Evolutionary conservation across 139 green algal species (phyloP).

Genomic region (Dunaliella sp.): DNA sequence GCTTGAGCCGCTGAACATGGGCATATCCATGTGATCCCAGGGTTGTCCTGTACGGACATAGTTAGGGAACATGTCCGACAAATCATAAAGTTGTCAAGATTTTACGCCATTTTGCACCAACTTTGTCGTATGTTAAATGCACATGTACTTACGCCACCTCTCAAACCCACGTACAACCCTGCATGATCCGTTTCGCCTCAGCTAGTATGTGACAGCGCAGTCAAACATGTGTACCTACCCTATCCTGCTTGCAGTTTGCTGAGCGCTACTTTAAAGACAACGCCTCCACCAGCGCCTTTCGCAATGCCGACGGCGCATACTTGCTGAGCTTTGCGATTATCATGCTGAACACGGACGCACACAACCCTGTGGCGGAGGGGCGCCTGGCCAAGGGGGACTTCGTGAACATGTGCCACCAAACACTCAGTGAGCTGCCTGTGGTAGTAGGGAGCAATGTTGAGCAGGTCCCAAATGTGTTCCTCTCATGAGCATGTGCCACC

Average conservation of each 20-base stretch:
- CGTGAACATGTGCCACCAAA: constrained; percentile 71
- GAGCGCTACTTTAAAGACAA: constrained; percentile 44
- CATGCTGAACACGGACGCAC: constrained; percentile 96
- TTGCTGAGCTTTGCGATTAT: constrained; percentile 88
- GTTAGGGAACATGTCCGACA: no score
- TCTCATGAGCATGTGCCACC: constrained; percentile 81
- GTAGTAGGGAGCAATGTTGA: not conserved
- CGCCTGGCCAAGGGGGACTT: constrained; percentile 74
- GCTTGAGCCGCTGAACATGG: no score
- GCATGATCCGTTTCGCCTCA: no score
- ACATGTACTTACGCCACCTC: no score
- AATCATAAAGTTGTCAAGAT: no score
- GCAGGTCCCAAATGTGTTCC: constrained; percentile 25
- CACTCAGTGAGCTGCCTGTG: not conserved
- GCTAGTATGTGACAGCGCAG: no score
- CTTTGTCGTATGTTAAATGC: no score
- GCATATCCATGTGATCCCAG: no score
- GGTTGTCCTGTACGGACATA: no score
- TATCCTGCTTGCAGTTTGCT: constrained; percentile 27
- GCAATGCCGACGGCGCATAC: constrained; percentile 80
- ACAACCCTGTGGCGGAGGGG: constrained; percentile 89
- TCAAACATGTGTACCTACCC: no score
- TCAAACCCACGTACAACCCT: no score
- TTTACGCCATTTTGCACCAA: no score
- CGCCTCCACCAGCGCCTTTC: constrained; percentile 50